A percentile compares a stretch with the other conserved stretches of the same genome.
Evolutionary conservation across 768 basidiomycete species (phyloP).

Genomic region (Rhodocollybia butyracea): DNA sequence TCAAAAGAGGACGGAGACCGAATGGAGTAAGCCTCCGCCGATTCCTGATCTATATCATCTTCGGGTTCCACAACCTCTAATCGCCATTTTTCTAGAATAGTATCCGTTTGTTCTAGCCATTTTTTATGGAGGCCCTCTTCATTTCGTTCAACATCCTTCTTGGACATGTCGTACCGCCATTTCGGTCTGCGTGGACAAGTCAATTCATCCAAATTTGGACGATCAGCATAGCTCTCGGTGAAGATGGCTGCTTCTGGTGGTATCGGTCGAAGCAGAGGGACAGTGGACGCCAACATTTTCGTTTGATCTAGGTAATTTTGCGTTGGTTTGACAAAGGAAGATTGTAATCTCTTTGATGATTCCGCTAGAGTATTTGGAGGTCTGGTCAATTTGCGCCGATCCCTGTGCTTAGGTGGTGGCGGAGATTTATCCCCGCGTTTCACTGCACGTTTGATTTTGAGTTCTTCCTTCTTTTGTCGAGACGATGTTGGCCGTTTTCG

Average conservation of each 20-base stretch:
- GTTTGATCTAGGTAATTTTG: conserved; percentile 59
- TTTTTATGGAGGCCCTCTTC: conserved; percentile 81
- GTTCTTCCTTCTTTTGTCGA: conserved; percentile 68
- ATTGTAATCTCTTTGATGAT: conserved; percentile 56
- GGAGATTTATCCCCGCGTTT: conserved; percentile 72
- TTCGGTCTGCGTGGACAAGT: conserved; percentile 72
- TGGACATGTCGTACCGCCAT: conserved; percentile 84
- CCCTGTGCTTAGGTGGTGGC: conserved; percentile 25
- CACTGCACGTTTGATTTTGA: conserved; percentile 76
- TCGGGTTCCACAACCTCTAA: conserved; percentile 11
- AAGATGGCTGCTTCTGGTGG: conserved; percentile 35
- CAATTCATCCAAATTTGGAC: conserved; percentile 17
- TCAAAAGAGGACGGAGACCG: conserved; percentile 80
- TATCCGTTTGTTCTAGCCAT: conserved; percentile 72
- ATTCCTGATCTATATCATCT: conserved; percentile 7
- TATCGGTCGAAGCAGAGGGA: conserved; percentile 58
- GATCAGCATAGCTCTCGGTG: conserved; percentile 17
- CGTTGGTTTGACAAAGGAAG: conserved; percentile 64
- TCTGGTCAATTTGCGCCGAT: conserved; percentile 15
- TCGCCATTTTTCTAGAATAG: conserved; percentile 51
- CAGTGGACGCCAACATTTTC: conserved; percentile 48
- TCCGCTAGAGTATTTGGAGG: neutral
- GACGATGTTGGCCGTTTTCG: conserved; percentile 56
- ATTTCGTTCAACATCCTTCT: conserved; percentile 85
- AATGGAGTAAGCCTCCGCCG: conserved; percentile 7